These are phyloP conservation scores for Yamadazyma blattariae DNA, from an alignment of 1,139 yeast genomes.

Conservation along the genomic window DNA sequence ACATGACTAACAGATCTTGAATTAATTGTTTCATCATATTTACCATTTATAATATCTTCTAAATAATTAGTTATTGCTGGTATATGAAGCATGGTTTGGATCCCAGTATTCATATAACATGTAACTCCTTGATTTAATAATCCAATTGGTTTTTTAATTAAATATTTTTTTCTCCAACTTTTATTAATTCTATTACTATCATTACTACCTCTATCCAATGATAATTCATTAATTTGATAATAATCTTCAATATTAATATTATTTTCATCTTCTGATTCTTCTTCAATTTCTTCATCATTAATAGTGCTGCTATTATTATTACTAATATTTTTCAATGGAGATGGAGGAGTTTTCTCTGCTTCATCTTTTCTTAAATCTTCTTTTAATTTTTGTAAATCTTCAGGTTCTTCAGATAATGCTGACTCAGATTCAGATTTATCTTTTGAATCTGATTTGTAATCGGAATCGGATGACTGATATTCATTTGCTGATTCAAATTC, in stretches of 20 bases:
- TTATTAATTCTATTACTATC: conserved; percentile 52
- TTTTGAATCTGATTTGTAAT: conserved; percentile 10
- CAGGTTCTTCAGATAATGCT: conserved; percentile 21
- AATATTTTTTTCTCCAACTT: conserved; percentile 53
- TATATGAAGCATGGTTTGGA: conserved; percentile 83
- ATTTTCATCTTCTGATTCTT: conserved; percentile 19
- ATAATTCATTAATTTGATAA: conserved; percentile 50
- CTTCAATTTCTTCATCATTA: conserved; percentile 2
- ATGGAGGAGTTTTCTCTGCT: conserved; percentile 16
- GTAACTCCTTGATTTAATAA: conserved; percentile 91
- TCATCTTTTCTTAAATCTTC: conserved; percentile 33
- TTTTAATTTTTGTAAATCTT: conserved; percentile 30
- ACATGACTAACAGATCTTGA: conserved; percentile 65
- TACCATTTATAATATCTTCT: conserved; percentile 56
- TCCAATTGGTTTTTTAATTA: conserved; percentile 60
- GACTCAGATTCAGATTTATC: conserved; percentile 9
- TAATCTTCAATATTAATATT: conserved; percentile 25
- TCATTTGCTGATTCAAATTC: conserved; percentile 14
- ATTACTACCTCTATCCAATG: conserved; percentile 59
- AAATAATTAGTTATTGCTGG: conserved; percentile 90
- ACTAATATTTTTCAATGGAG: neutral
- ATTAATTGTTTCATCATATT: conserved; percentile 43
- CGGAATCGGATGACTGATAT: conserved; percentile 14
- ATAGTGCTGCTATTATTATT: neutral
- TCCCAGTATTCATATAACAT: conserved; percentile 93